These are phyloP conservation scores for Pseudohalonectria lignicola DNA, from an alignment of 2,329 filamentous ascomycete species.

Conservation along the genomic window DNA sequence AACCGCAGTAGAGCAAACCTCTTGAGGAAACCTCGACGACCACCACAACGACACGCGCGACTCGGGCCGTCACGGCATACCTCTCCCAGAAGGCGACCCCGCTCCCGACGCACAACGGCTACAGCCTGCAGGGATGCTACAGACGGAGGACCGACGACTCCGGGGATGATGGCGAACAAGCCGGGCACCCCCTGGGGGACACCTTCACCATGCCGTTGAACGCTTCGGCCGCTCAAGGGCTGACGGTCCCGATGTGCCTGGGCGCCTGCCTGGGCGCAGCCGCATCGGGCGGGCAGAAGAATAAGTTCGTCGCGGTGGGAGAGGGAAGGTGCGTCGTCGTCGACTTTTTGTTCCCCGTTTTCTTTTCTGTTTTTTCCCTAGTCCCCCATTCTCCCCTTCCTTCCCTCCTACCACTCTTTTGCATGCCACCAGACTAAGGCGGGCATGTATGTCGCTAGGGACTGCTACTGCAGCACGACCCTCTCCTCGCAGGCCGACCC, in stretches of 20 bases:
- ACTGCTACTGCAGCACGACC: constrained; percentile 1
- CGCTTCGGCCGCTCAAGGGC: neutral
- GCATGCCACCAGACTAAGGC: too few species aligned
- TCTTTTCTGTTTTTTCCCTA: too few species aligned
- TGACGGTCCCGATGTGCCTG: neutral
- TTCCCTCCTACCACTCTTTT: too few species aligned
- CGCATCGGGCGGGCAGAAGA: neutral
- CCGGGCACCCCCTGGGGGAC: neutral
- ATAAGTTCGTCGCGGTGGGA: neutral
- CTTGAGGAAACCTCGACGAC: neutral
- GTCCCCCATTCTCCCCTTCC: too few species aligned
- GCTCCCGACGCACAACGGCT: neutral
- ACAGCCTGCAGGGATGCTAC: constrained; percentile 1
- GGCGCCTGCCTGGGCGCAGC: neutral
- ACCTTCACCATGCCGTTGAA: neutral
- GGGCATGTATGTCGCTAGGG: too few species aligned
- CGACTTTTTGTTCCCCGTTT: too few species aligned
- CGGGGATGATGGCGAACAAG: too few species aligned
- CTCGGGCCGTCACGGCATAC: neutral
- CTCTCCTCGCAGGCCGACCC: neutral
- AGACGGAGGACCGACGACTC: neutral
- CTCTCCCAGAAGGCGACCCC: neutral
- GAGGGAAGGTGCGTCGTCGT: neutral
- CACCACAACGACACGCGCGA: neutral
- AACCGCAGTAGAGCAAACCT: too few species aligned